Evolutionary conservation across 768 basidiomycete species (phyloP), one percentile per base, ranked within the genome.

Genomic region (Macrolepiota dolichaula): DNA sequence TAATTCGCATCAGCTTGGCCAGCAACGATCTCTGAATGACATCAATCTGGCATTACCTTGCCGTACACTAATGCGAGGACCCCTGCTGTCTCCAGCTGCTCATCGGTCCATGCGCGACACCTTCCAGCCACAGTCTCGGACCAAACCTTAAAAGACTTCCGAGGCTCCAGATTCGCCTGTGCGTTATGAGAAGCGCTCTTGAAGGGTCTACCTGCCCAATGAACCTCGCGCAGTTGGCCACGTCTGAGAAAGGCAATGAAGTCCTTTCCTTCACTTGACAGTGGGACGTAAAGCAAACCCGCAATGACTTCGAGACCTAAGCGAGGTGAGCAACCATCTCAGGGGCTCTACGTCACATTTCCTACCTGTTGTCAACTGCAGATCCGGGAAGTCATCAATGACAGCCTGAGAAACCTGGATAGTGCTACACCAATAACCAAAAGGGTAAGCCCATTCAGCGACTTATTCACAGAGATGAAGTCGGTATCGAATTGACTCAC

Each of bases 211-310:
- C 92, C 92, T 0, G 91, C 92, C 91, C 91, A 92, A 54, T 83
- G 80, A 1, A 92, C 85, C 59, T 88, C 77, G n/a, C 80, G 78
- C 24, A 77, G 77, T 71, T 92, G 89, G 3, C 91, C 89, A 63
- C 84, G 85, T n/a, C 91, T 81, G 32, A 92, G 73, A 66, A 94
- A 88, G 13, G 86, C 87, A 61, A 94, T 91, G 67, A 93, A 93
- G 68, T 94, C 91, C 44, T 84, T 81, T 0, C 91, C 91, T 10
- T 81, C 82, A 42, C 77, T 78, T 0, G 90, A 91, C 1, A 93
- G 75, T 1, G 92, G 91, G 0, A 93, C 87, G 65, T 84, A 87
- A 2, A 94, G 81, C 54, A 92, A 67, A 2, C 92, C 91, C 0
- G 90, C 86, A 64, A 94, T 82, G 51, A 85, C 73, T 53, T 87